Percentiles rank a stretch among this genome's conserved stretches.
phyloP scores from a whole-genome alignment of 345 rosid species.

The Hibiscus tridactylites region DNA sequence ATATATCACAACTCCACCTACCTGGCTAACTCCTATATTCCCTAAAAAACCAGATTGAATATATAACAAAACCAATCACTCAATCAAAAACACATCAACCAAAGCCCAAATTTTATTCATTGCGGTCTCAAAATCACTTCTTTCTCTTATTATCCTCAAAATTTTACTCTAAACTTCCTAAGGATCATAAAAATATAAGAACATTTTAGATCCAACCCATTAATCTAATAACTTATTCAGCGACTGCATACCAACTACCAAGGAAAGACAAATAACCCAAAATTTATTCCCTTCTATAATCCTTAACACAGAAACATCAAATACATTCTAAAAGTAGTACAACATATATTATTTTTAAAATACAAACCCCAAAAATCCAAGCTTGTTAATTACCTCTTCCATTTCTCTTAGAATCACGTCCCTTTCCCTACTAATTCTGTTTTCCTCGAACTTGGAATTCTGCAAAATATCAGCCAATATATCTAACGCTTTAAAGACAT shows the following conservation, averaged over 20 bases:
- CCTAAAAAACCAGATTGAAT: too few species aligned
- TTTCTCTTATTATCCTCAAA: constrained; percentile 44
- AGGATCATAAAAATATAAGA: neutral
- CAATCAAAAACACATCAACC: neutral
- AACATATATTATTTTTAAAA: neutral
- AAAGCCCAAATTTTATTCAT: constrained; percentile 41
- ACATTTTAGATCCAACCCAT: neutral
- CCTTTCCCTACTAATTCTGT: constrained; percentile 57
- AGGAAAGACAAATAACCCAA: neutral
- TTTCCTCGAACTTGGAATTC: constrained; percentile 66
- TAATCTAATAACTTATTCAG: neutral
- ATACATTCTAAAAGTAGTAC: neutral
- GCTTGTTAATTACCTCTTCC: constrained; percentile 51
- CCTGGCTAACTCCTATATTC: too few species aligned
- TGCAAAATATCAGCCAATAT: constrained; percentile 90
- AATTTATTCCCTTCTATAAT: neutral
- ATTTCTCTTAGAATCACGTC: constrained; percentile 72
- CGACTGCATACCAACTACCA: neutral
- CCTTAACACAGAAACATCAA: neutral
- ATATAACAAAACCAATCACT: too few species aligned
- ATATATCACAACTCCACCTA: too few species aligned
- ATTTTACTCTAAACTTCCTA: constrained; percentile 7
- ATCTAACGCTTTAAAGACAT: constrained; percentile 64
- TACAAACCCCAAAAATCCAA: neutral
- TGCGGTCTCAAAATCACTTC: constrained; percentile 44